Conservation (phyloP, 2,329 filamentous ascomycete species). For the Pestalotiopsis sp. region DNA sequence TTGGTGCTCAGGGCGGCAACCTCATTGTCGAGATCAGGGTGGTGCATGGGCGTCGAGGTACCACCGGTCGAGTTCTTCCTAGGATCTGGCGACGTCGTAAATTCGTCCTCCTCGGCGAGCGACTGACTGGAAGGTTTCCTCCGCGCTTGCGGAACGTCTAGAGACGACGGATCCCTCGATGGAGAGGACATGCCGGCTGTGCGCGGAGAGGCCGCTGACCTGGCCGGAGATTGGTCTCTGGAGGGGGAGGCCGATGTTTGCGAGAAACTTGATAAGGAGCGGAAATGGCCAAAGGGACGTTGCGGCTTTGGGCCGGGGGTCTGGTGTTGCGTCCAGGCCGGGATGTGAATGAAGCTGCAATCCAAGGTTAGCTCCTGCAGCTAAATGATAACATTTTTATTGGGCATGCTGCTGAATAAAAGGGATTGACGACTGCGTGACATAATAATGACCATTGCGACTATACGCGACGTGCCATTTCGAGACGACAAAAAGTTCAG, state of each 20-base stretch:
- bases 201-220: conserved; percentile 26
- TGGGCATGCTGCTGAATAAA: background rate
- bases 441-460: background rate
- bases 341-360: conserved; percentile 55
- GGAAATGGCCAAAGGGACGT: conserved; percentile 50
- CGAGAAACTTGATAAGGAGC: conserved; percentile 55
- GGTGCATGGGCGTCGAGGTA: conserved; percentile 39
- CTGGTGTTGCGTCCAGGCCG: conserved; percentile 52
- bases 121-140: conserved; percentile 40
- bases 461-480: background rate
- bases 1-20: conserved; percentile 92
- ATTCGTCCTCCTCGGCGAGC: conserved; percentile 57
- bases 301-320: conserved; percentile 36
- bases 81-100: conserved; percentile 72
- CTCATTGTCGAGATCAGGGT: conserved; percentile 67
- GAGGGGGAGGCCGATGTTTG: conserved; percentile 43
- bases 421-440: background rate
- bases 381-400: background rate
- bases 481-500: background rate
- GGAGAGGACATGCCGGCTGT: background rate
- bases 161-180: conserved; percentile 29
- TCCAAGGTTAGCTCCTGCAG: conserved; percentile 22
- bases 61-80: conserved; percentile 51
- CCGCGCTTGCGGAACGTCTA: conserved; percentile 34
- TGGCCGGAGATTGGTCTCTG: conserved; percentile 38